Conservation (phyloP, 2,329 filamentous ascomycete genomes). For the Dothideomycetes sp. region DNA sequence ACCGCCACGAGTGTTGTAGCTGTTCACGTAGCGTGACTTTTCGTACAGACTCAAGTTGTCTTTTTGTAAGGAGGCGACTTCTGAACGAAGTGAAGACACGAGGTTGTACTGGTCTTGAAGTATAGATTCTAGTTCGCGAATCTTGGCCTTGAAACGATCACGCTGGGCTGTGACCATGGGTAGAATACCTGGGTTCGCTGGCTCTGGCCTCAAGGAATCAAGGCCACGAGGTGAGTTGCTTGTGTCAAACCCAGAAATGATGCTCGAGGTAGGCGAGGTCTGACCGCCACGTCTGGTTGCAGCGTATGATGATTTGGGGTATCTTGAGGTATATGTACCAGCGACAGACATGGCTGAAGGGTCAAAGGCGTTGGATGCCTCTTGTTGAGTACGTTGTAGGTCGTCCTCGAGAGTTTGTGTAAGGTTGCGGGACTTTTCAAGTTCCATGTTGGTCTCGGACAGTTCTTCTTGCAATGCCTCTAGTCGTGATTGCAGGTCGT, state of each 20-base stretch:
- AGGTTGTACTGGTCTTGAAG: slow-evolving; percentile 73
- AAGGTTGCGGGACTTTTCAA: slow-evolving; percentile 75
- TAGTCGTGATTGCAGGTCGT: slow-evolving; percentile 75
- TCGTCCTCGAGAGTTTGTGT: slow-evolving; percentile 89
- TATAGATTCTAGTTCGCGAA: slow-evolving; percentile 80
- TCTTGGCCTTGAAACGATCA: slow-evolving; percentile 96
- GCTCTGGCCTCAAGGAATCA: slow-evolving; percentile 51
- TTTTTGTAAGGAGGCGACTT: slow-evolving; percentile 84
- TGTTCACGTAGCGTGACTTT: slow-evolving; percentile 92
- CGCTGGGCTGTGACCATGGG: slow-evolving; percentile 98
- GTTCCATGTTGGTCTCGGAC: slow-evolving; percentile 70
- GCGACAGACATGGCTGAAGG: slow-evolving; percentile 81
- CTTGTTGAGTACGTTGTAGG: slow-evolving; percentile 75
- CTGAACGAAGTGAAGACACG: slow-evolving; percentile 78
- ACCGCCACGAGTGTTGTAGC: slow-evolving; percentile 64
- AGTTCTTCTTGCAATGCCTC: slow-evolving; percentile 76
- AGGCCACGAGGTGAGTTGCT: slow-evolving; percentile 41
- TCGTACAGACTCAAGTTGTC: slow-evolving; percentile 96
- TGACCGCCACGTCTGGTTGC: slow-evolving; percentile 57
- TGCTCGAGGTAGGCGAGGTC: slow-evolving; percentile 88
- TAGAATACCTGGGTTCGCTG: slow-evolving; percentile 71
- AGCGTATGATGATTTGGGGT: slow-evolving; percentile 54
- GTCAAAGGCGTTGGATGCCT: slow-evolving; percentile 73
- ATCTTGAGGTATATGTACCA: slow-evolving; percentile 76
- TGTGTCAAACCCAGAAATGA: slow-evolving; percentile 92